phyloP scores from a whole-genome alignment of 2,329 filamentous ascomycete species.

The Cladosporium sp. region DNA sequence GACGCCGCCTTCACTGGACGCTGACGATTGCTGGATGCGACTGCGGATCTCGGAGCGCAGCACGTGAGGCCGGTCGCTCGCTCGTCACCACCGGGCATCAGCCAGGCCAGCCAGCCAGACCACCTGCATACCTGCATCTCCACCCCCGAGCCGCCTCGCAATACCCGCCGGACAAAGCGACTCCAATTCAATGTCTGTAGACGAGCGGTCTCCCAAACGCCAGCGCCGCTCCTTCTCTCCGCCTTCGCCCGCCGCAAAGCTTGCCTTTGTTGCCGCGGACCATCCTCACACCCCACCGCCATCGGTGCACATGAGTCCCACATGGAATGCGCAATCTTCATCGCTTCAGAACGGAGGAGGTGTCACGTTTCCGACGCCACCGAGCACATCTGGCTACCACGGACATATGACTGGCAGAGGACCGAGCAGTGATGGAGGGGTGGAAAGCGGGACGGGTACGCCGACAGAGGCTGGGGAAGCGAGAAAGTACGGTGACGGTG shows the following conservation, averaged over 20 bases:
- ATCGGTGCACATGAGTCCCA: conserved; percentile 49
- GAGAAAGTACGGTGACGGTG: conserved; percentile 42
- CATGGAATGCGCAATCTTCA: conserved; percentile 39
- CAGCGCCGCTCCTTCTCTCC: conserved; percentile 47
- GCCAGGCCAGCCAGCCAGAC: not conserved
- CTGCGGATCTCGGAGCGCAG: conserved; percentile 4
- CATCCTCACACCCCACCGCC: conserved; percentile 50
- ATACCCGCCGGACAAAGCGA: not conserved
- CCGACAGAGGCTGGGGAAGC: conserved; percentile 30
- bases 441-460: conserved; percentile 30
- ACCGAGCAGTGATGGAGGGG: conserved; percentile 27
- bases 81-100: conserved; percentile 6
- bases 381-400: conserved; percentile 40
- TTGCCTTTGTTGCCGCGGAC: conserved; percentile 34
- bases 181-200: conserved; percentile 32
- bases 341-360: conserved; percentile 24
- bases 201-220: conserved; percentile 39
- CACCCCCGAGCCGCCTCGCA: conserved; percentile 1
- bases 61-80: conserved; percentile 14
- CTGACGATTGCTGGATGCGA: conserved; percentile 15
- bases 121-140: not conserved
- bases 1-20: conserved; percentile 20
- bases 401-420: conserved; percentile 30
- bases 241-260: conserved; percentile 45
- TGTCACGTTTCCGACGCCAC: conserved; percentile 42